Conservation (phyloP, 1,284 basidiomycete genomes). For the Coriolopsis trogii region DNA sequence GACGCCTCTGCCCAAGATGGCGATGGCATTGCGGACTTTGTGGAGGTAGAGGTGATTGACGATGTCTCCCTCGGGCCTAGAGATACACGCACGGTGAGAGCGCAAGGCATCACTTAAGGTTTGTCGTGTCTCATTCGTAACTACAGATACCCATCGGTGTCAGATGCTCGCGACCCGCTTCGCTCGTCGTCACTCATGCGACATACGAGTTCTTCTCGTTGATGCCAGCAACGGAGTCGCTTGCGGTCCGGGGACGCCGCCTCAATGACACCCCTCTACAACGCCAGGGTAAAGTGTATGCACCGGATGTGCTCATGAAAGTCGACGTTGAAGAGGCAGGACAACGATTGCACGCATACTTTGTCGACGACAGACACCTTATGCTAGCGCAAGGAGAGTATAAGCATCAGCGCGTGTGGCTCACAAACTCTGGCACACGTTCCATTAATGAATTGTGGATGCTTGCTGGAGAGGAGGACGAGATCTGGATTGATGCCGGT, state of each 20-base stretch:
- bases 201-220: conserved; percentile 71
- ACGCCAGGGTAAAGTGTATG: conserved; percentile 65
- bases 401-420: conserved; percentile 51
- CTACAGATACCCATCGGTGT: conserved; percentile 65
- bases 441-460: conserved; percentile 71
- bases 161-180: conserved; percentile 49
- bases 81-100: conserved; percentile 62
- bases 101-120: background rate
- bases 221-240: conserved; percentile 60
- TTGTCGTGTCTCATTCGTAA: conserved; percentile 3
- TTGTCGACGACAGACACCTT: conserved; percentile 54
- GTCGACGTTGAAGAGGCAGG: conserved; percentile 63
- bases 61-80: conserved; percentile 58
- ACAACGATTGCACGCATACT: conserved; percentile 58
- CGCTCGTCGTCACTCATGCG: conserved; percentile 56
- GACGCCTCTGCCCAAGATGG: conserved; percentile 39
- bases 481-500: conserved; percentile 52
- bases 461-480: conserved; percentile 58
- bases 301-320: conserved; percentile 58
- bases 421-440: conserved; percentile 63
- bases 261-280: conserved; percentile 73
- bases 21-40: conserved; percentile 40
- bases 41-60: conserved; percentile 60
- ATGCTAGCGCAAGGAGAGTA: conserved; percentile 66
- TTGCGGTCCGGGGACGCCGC: conserved; percentile 65